phyloP scores from a whole-genome alignment of 2,329 filamentous ascomycete genomes.

The Thermochaetoides dissita region DNA sequence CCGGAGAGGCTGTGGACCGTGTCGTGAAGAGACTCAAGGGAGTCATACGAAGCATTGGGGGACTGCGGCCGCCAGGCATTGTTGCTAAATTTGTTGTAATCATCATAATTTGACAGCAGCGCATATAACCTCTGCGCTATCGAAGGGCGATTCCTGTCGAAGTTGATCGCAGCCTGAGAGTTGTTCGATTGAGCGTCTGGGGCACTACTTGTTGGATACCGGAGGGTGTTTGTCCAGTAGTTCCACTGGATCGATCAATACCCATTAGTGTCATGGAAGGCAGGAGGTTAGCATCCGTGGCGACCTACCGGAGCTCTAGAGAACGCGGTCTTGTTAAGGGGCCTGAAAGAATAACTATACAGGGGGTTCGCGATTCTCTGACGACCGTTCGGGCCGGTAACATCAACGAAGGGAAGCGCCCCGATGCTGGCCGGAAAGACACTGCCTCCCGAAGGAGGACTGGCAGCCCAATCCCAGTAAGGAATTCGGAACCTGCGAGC shows the following conservation, averaged over 20 bases:
- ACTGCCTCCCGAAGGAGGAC: slow-evolving; percentile 33
- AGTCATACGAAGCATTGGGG: slow-evolving; percentile 41
- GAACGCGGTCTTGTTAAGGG: slow-evolving; percentile 44
- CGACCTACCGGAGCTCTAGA: slow-evolving; percentile 43
- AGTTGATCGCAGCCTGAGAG: slow-evolving; percentile 34
- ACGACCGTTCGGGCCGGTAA: slow-evolving; percentile 41
- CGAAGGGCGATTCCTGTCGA: slow-evolving; percentile 38
- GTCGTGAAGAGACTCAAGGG: slow-evolving; percentile 51
- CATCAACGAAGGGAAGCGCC: slow-evolving; percentile 27
- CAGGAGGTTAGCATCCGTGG: no score
- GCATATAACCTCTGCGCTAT: slow-evolving; percentile 52
- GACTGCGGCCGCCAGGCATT: slow-evolving; percentile 43
- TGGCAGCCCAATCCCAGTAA: slow-evolving; percentile 45
- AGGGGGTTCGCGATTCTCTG: slow-evolving; percentile 49
- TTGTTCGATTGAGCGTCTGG: slow-evolving; percentile 43
- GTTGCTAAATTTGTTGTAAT: slow-evolving; percentile 57
- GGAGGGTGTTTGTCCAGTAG: slow-evolving; percentile 44
- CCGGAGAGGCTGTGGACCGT: slow-evolving; percentile 46
- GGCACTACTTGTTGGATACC: slow-evolving; percentile 32
- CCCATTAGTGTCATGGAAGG: neutral
- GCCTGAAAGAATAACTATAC: slow-evolving; percentile 45
- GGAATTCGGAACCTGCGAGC: slow-evolving; percentile 40
- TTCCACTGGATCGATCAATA: slow-evolving; percentile 32
- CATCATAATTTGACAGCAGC: slow-evolving; percentile 51
- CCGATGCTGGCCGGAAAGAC: slow-evolving; percentile 35